These are phyloP conservation scores for Pneumocystis carinii DNA, from an alignment of 1,139 yeast species.

Conservation along the genomic window DNA sequence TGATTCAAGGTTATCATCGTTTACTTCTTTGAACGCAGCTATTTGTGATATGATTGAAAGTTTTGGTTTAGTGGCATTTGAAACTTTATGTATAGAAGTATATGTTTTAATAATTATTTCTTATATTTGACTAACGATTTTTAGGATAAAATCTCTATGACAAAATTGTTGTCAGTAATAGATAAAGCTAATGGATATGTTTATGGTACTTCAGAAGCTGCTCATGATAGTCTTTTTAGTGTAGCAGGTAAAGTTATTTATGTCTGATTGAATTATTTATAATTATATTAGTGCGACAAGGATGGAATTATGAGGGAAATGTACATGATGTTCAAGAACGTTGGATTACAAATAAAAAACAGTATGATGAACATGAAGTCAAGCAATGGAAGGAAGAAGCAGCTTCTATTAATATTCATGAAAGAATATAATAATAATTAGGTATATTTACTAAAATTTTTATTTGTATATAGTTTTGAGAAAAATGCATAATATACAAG, in stretches of 20 bases:
- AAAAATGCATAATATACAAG: background rate
- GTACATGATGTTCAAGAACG: constrained; percentile 77
- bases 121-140: background rate
- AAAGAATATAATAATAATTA: background rate
- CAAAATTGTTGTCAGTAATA: constrained; percentile 52
- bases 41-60: constrained; percentile 77
- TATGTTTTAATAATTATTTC: constrained; percentile 25
- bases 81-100: constrained; percentile 81
- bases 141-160: constrained; percentile 48
- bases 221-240: constrained; percentile 93
- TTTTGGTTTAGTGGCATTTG: constrained; percentile 74
- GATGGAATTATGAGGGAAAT: constrained; percentile 34
- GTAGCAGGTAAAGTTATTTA: constrained; percentile 45
- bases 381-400: constrained; percentile 29
- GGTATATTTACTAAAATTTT: background rate
- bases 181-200: constrained; percentile 90
- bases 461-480: background rate
- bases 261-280: background rate
- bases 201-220: constrained; percentile 81
- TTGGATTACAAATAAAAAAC: constrained; percentile 78
- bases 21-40: constrained; percentile 55
- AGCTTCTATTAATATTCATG: background rate
- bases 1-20: constrained; percentile 47
- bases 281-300: constrained; percentile 35
- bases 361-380: constrained; percentile 51